phyloP scores from a whole-genome alignment of 2,329 filamentous ascomycete species.

The Byssothecium circinans region DNA sequence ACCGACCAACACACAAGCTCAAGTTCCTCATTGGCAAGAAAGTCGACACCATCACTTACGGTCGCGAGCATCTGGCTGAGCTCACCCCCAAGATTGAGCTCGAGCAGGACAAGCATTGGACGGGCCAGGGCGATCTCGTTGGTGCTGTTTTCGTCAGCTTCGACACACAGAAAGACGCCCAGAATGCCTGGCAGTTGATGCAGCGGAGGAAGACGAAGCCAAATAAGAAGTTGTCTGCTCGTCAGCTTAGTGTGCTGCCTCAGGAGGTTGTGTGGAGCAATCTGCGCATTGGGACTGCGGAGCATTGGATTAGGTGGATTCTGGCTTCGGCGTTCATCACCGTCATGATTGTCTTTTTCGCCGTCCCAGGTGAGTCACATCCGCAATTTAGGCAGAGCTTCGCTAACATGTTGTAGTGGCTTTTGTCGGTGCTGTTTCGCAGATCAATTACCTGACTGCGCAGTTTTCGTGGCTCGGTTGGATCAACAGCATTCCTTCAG shows the following conservation, averaged over 20 bases:
- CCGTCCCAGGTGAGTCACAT: constrained; percentile 40
- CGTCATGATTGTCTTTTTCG: constrained; percentile 50
- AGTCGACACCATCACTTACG: constrained; percentile 80
- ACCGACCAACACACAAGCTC: constrained; percentile 45
- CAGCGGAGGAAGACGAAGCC: constrained; percentile 38
- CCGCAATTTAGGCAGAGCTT: background rate
- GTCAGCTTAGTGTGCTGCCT: constrained; percentile 48
- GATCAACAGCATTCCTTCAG: constrained; percentile 45
- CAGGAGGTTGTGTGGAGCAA: constrained; percentile 53
- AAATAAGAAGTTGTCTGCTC: constrained; percentile 42
- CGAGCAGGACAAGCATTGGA: constrained; percentile 67
- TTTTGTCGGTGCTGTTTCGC: constrained; percentile 48
- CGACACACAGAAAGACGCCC: constrained; percentile 75
- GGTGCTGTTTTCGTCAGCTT: constrained; percentile 90
- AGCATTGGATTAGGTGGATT: constrained; percentile 33
- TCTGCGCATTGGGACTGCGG: constrained; percentile 42
- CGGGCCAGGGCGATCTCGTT: constrained; percentile 67
- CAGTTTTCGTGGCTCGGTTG: constrained; percentile 45
- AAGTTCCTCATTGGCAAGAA: constrained; percentile 48
- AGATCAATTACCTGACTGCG: constrained; percentile 48
- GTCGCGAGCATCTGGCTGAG: constrained; percentile 71
- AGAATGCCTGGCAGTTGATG: constrained; percentile 76
- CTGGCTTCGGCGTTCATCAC: constrained; percentile 44
- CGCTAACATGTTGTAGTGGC: constrained; percentile 36
- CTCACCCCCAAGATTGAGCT: constrained; percentile 70